Evolutionary conservation across 768 basidiomycete genomes (phyloP).

Genomic region (Scleroderma citrinum): DNA sequence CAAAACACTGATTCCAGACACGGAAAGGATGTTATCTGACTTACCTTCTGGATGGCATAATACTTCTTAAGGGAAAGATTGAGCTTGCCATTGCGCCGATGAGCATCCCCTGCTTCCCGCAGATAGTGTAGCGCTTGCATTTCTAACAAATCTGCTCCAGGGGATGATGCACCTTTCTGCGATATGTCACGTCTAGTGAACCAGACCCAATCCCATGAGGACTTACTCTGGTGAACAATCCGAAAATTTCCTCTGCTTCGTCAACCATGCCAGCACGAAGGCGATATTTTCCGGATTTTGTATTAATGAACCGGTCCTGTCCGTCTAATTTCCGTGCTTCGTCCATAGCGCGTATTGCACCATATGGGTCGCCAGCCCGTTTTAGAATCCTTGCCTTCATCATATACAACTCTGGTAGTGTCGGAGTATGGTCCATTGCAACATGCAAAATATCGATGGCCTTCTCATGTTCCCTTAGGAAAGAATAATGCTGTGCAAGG

Average conservation of each 20-base stretch:
- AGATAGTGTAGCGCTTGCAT: conserved; percentile 94
- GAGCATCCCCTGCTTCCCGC: conserved; percentile 72
- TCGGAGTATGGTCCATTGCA: conserved; percentile 84
- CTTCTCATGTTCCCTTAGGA: conserved; percentile 38
- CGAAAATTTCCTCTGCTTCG: conserved; percentile 69
- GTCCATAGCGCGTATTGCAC: conserved; percentile 71
- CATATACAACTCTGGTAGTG: conserved; percentile 84
- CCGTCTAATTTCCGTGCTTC: conserved; percentile 82
- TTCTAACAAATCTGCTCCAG: conserved; percentile 80
- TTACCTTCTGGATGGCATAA: conserved; percentile 65
- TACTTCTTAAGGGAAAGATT: conserved; percentile 85
- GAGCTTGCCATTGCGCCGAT: conserved; percentile 56
- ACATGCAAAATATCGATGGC: conserved; percentile 58
- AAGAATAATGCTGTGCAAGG: conserved; percentile 84
- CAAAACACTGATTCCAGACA: conserved; percentile 2
- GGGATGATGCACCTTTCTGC: conserved; percentile 77
- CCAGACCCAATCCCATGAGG: background rate
- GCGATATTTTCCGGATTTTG: conserved; percentile 88
- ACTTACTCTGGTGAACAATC: conserved; percentile 86
- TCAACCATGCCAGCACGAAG: conserved; percentile 75
- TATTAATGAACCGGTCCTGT: conserved; percentile 93
- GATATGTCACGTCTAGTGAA: background rate
- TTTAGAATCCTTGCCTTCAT: conserved; percentile 81
- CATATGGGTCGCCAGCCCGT: conserved; percentile 71
- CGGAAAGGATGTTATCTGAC: conserved; percentile 10